A percentile compares a stretch with the other conserved stretches of the same genome.
These are phyloP conservation scores for Hawksworthiomyces lignivorus DNA, from an alignment of 2,329 filamentous ascomycete species.

Conservation along the genomic window DNA sequence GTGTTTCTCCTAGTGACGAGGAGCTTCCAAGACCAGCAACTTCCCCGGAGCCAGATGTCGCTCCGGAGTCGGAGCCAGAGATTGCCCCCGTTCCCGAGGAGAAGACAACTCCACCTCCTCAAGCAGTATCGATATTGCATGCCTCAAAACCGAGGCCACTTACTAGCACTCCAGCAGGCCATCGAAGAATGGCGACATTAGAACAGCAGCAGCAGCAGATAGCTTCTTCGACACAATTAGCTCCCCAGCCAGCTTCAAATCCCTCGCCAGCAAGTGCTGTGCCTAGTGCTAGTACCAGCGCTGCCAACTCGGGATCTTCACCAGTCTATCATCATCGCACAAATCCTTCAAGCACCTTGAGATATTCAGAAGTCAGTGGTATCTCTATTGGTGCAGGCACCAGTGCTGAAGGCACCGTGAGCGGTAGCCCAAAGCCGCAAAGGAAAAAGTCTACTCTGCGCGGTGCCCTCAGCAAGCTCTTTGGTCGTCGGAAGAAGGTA, in stretches of 20 bases:
- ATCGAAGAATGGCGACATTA: too few species aligned
- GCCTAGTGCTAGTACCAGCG: constrained; percentile 2
- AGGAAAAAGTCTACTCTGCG: constrained; percentile 53
- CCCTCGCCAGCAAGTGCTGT: background rate
- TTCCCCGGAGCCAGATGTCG: too few species aligned
- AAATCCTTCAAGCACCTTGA: constrained; percentile 32
- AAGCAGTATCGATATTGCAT: too few species aligned
- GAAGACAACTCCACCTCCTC: too few species aligned
- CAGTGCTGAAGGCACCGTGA: background rate
- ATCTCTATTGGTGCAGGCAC: constrained; percentile 24
- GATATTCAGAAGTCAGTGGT: constrained; percentile 41
- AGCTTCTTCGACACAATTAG: background rate
- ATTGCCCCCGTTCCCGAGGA: too few species aligned
- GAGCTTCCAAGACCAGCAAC: too few species aligned
- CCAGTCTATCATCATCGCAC: constrained; percentile 21
- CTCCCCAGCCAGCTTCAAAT: background rate
- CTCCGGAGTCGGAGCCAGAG: too few species aligned
- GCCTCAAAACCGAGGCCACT: too few species aligned
- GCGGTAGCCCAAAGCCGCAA: constrained; percentile 26
- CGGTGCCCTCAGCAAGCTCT: constrained; percentile 48
- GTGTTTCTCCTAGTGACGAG: too few species aligned
- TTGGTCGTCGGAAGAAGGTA: constrained; percentile 49
- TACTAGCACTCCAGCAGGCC: too few species aligned
- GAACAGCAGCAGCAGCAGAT: background rate
- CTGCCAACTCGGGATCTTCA: constrained; percentile 4